phyloP scores from a whole-genome alignment of 2,329 filamentous ascomycete genomes.

The Colletotrichum musae region DNA sequence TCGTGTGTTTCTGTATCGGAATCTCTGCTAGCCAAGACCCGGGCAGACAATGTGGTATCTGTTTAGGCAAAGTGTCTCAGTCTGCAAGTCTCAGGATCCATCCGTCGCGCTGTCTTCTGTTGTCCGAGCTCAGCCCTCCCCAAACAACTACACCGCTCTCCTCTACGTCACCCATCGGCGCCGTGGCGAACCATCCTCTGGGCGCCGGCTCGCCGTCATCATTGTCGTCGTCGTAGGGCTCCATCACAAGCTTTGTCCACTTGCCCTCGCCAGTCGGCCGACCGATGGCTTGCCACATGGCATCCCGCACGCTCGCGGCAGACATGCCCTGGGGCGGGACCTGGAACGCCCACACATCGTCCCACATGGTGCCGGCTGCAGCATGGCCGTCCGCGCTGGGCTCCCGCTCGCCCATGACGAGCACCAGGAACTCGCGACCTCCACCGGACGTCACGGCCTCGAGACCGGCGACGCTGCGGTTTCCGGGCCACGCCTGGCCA shows the following conservation, averaged over 20 bases:
- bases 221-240: slow-evolving; percentile 64
- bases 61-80: slow-evolving; percentile 10
- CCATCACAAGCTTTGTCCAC: slow-evolving; percentile 66
- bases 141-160: slow-evolving; percentile 72
- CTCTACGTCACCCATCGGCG: slow-evolving; percentile 71
- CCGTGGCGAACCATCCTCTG: slow-evolving; percentile 71
- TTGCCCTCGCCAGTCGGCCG: slow-evolving; percentile 69
- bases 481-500: slow-evolving; percentile 63
- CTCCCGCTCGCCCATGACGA: slow-evolving; percentile 71
- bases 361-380: slow-evolving; percentile 67
- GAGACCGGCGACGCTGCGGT: slow-evolving; percentile 68
- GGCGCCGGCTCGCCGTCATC: slow-evolving; percentile 63
- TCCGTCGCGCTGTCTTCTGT: slow-evolving; percentile 70
- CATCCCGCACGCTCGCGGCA: slow-evolving; percentile 68
- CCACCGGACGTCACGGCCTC: slow-evolving; percentile 71
- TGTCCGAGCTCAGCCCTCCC: slow-evolving; percentile 69
- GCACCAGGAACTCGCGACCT: slow-evolving; percentile 73
- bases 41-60: background rate
- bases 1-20: background rate
- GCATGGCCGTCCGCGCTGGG: slow-evolving; percentile 65
- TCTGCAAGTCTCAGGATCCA: slow-evolving; percentile 73
- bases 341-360: slow-evolving; percentile 76
- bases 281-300: slow-evolving; percentile 67
- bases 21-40: too few relatives aligned
- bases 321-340: slow-evolving; percentile 69